These are phyloP conservation scores for Dendrocalamus latiflorus DNA, from an alignment of 202 grass and related monocot species.

Conservation along the genomic window DNA sequence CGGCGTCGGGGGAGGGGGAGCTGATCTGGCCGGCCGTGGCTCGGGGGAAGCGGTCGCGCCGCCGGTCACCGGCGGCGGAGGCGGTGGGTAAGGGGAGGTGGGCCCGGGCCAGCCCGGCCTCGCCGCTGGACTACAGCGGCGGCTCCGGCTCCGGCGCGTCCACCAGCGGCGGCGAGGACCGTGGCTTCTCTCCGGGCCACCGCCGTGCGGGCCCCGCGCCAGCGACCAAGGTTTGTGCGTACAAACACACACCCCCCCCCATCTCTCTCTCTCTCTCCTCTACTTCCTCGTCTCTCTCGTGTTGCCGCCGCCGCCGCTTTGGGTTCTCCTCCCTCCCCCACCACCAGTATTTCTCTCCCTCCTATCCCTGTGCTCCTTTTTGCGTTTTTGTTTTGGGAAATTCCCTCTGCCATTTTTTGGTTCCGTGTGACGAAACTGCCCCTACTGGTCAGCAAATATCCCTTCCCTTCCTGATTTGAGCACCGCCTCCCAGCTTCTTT, in stretches of 20 bases:
- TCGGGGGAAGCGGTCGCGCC: conserved; percentile 48
- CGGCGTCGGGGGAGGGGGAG: not conserved
- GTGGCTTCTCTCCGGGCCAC: conserved; percentile 1
- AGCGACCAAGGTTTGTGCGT: conserved; percentile 28
- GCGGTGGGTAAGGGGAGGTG: conserved; percentile 13
- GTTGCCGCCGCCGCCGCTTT: conserved; percentile 14
- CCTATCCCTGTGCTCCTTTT: conserved; percentile 18
- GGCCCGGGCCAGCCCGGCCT: conserved; percentile 43
- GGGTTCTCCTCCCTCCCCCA: conserved; percentile 38
- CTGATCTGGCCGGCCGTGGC: conserved; percentile 37
- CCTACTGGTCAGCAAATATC: conserved; percentile 31
- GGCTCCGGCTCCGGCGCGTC: conserved; percentile 44
- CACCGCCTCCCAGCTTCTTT: not conserved
- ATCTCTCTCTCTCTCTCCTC: not conserved
- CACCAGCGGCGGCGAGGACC: conserved; percentile 54
- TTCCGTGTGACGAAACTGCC: conserved; percentile 36
- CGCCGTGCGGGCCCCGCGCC: not conserved
- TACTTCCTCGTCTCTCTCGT: not conserved
- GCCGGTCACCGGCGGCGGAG: conserved; percentile 14
- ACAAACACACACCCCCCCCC: accelerated
- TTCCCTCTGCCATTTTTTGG: not conserved
- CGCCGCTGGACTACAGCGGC: conserved; percentile 54
- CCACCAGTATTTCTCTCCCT: conserved; percentile 9
- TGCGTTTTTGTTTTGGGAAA: conserved; percentile 6
- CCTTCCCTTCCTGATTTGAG: conserved; percentile 8